Base-by-base conservation (phyloP, 1,284 basidiomycete genomes). In the Tremellales sp. region DNA sequence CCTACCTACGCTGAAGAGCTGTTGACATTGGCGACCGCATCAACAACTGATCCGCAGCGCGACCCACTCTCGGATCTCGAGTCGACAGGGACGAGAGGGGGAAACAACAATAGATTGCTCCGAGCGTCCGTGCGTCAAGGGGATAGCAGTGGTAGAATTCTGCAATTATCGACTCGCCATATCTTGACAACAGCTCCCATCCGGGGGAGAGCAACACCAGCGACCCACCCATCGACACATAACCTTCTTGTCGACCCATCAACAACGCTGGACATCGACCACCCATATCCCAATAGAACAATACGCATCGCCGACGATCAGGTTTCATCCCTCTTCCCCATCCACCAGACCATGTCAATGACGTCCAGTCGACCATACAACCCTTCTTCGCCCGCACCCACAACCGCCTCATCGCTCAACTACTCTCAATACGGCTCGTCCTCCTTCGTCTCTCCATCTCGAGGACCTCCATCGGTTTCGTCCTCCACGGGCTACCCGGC, bases 381-480 rank as follows among this genome's bases (percentile, higher is more conserved):
- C 38, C 56, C 63, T 27, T 24, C 52, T 26, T 59, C 61, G 10
- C 58, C 60, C 1, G 50, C 59, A 13, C 59, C 56, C 7, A 60
- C 61, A 1, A 63, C 63, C 12, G 57, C 58, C 16, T 66, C 63
- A 21, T 66, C 63, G 3, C 37, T 62, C 12, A 56, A 54, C 32
- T 66, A 66, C 47, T 58, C 58, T 13, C 57, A 60, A 45, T 66
- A 66, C 46, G 61, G 56, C 25, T 51, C 56, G 12, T 45, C 50
- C 25, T 54, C 62, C 10, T 61, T 55, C 34, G 45, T 34, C 14
- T 32, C 50, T 26, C 36, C 51, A 13, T 32, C 28, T 29, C 46
- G 21, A 45, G 50, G 44, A 22, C 26, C 38, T 48, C 33, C 50
- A 52, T 34, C 40, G 8, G 50, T 51, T 6, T 35, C 42, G 6